Base-by-base conservation (phyloP, 1,284 basidiomycete species). In the Tilletia indica region DNA sequence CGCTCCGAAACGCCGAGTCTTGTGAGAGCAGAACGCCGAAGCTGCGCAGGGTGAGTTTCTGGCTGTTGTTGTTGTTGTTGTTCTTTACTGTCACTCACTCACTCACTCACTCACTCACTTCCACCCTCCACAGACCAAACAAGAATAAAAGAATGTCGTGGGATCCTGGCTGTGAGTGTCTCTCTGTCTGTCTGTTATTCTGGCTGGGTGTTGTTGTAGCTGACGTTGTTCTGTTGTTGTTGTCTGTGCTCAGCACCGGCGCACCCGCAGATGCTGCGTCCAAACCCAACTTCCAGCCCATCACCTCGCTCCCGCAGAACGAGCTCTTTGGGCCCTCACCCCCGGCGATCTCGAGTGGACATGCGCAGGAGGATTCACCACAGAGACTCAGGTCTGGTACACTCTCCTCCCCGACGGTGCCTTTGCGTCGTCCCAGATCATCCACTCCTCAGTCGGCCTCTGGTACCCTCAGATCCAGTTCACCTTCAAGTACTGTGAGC, bases 391-490 rank as follows among this genome's bases (percentile, higher is more conserved):
- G 85, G 88, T 86, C 0, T 99, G 91, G 87, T 99, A 99, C 86
- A 87, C 91, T 48, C 88, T 92, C 76, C 87, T 93, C 14, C 89
- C 91, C 51, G 93, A 97, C 87, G 95, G 95, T 4, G 89, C 89
- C 34, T 89, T 90, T 70, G 77, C 97, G 75, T 92, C 93, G 89
- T 91, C 89, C 80, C 96, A 99, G 86, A 89, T 99, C 74, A 98
- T 99, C 82, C 94, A 97, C 87, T 96, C 94, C 2, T 88, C 92
- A 64, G 89, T 96, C 70, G 97, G 97, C 94, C 96, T 94, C 68
- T 95, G 93, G 93, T 93, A 92, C 81, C 94, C 96, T 5, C 93
- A 92, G 51, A 91, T 97, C 79, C 97, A 99, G 85, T 94, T 98
- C 86, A 93, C 91, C 2, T 96, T 92, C 90, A 96, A 95, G 86